Conservation (phyloP, 2,329 filamentous ascomycete species). For the Beauveria brongniartii region DNA sequence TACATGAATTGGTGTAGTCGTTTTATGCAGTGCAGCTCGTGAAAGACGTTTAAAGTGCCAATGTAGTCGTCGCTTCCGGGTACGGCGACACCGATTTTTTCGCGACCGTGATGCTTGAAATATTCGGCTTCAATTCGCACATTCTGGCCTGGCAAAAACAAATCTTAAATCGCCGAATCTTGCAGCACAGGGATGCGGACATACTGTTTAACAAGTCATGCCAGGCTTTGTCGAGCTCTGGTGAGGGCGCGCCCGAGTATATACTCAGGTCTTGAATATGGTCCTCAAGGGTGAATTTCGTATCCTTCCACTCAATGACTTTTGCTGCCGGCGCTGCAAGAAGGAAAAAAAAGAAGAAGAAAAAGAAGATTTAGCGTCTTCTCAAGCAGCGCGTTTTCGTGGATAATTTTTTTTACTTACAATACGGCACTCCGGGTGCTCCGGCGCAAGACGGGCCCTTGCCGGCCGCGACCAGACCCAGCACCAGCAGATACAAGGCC, state of each 20-base stretch:
- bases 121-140: background rate
- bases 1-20: conserved; percentile 11
- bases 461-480: background rate
- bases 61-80: conserved; percentile 7
- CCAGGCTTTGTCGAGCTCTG: conserved; percentile 6
- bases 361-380: too few relatives aligned
- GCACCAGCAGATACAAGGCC: background rate
- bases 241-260: conserved; percentile 1
- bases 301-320: background rate
- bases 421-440: background rate
- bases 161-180: background rate
- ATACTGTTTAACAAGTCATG: conserved; percentile 8
- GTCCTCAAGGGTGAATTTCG: conserved; percentile 6
- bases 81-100: conserved; percentile 1
- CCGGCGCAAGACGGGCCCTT: background rate
- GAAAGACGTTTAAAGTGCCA: conserved; percentile 7
- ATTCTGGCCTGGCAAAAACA: background rate
- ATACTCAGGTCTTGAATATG: conserved; percentile 6
- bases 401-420: background rate
- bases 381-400: background rate
- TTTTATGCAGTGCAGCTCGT: conserved; percentile 9
- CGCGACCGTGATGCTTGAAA: conserved; percentile 5
- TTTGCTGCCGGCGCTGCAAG: background rate
- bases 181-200: background rate
- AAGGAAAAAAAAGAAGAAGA: too few relatives aligned